Base-by-base conservation (phyloP, 2,329 filamentous ascomycete species). In the Clarireedia monteithiana region DNA sequence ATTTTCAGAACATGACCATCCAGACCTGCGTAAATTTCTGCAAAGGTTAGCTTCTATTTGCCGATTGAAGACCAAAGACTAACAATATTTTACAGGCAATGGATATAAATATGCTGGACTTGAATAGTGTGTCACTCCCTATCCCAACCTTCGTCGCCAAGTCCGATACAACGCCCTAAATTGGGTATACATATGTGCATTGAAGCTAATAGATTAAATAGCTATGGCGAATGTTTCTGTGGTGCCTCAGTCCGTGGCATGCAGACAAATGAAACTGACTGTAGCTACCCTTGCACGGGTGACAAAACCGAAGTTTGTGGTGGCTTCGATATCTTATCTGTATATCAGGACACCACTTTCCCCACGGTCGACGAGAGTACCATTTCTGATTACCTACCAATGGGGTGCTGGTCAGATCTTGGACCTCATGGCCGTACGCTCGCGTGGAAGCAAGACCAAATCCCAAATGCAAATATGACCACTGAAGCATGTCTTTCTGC, bases 401-500 rank as follows among this genome's bases (percentile, higher is more conserved):
- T 69, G 47, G 74, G 74, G 52, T 76, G 74, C 57, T 75, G 74
- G 59, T 68, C 67, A 44, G 72, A 75, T 57, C 48, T 56, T 42
- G 67, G 69, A 46, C 56, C 66, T 1, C 59, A 47, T 27, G 65
- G 64, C 14, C 63, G 65, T 4, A 60, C 60, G 56, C 56, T 66
- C 57, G 61, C 59, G 59, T 67, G 60, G 69, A 66, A 66, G 66
- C 62, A 67, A 66, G 58, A 66, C 50, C 63, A 65, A 50, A 49
- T 74, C 20, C 66, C 63, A 56, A 52, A 60, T 23, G 49, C 58
- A 9, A 63, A 62, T 23, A 56, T 74, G 42, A 73, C 71, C 6
- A 64, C 67, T 14, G 61, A 66, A 34, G 64, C 62, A 17, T 73
- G 72, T 50, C 66, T 75, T 57, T 64, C 64, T 30, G 66, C 69